Evolutionary conservation across 75 land plant species (phyloP), one percentile per base, ranked within the genome.

Genomic region (Cunninghamia lanceolata): DNA sequence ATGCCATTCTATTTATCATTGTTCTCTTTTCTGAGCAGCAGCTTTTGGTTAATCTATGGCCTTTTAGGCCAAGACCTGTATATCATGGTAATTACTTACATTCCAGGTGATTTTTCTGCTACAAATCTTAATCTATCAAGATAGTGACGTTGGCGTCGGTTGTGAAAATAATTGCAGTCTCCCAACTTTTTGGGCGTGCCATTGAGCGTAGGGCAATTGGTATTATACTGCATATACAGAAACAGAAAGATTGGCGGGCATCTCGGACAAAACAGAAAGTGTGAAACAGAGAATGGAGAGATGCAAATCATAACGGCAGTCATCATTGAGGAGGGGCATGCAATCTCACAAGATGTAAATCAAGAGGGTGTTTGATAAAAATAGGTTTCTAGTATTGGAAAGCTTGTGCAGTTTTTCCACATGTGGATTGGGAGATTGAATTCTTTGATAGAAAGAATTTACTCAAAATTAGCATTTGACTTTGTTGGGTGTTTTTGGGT

Each of bases 1-100:
- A 85, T 85, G 86, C 86, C 86, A 16, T 73, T 85, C 50, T 71
- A 21, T 43, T 45, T 85, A 16, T 75, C 86, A 74, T 75, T 85
- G 38, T 85, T 73, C 77, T 50, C 50, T 15, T 45, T 47, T 13
- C 6, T 85, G 10, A 85, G 52, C 78, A 47, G 78, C 86, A 52
- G 19, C 52, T 42, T 85, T 2, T 85, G 86, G 86, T 28, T 85
- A 50, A 16, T 40, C 86, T 85, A 71, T 46, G 86, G 79, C 16
- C 34, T 50, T 38, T 43, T 85, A 14, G 45, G 52, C 34, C 73
- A 71, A 0, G 86, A 81, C 16, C 35, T 81, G 13, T 81, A 30
- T 36, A 25, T 81, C 3, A 35, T 35, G 82, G 82, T 81, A 81
- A 68, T n/a, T 28, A 28, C 21, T 28, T 71, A 71, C 3, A 6